A percentile compares a stretch with the other conserved stretches of the same genome.
phyloP scores from a whole-genome alignment of 352 stramenopile species.

The Globisporangium paroecandrum region DNA sequence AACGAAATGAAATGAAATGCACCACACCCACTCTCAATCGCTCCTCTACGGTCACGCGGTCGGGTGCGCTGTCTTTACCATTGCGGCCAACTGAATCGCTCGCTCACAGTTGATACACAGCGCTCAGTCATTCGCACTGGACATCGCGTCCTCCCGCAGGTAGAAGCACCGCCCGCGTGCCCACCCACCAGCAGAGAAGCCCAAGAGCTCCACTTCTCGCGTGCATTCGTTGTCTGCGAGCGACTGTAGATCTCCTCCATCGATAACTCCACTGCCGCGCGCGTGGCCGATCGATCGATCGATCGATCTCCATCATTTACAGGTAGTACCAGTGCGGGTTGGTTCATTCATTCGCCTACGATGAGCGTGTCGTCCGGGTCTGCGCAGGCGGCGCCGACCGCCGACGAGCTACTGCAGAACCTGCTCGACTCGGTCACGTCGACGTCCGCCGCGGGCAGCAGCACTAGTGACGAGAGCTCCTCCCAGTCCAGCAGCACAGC shows the following conservation, averaged over 20 bases:
- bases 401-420: slow-evolving; percentile 22
- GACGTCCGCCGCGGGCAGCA: not conserved
- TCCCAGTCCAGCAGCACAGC: not conserved
- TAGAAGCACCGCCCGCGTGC: not conserved
- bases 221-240: not conserved
- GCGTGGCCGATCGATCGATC: not conserved
- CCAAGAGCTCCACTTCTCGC: not conserved
- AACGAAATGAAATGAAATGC: no score
- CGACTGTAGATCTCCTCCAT: not conserved
- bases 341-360: not conserved
- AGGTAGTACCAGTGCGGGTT: not conserved
- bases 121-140: not conserved
- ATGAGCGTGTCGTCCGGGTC: slow-evolving; percentile 19
- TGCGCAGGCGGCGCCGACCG: slow-evolving; percentile 2
- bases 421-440: slow-evolving; percentile 21
- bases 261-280: not conserved
- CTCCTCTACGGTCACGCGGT: not conserved
- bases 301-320: no score
- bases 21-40: not conserved
- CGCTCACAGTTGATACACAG: not conserved
- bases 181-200: not conserved
- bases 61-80: not conserved
- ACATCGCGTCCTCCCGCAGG: not conserved
- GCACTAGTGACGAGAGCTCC: not conserved
- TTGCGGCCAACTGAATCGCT: not conserved